phyloP scores from a whole-genome alignment of 805 yeast species.

The Candida manassasensis region DNA sequence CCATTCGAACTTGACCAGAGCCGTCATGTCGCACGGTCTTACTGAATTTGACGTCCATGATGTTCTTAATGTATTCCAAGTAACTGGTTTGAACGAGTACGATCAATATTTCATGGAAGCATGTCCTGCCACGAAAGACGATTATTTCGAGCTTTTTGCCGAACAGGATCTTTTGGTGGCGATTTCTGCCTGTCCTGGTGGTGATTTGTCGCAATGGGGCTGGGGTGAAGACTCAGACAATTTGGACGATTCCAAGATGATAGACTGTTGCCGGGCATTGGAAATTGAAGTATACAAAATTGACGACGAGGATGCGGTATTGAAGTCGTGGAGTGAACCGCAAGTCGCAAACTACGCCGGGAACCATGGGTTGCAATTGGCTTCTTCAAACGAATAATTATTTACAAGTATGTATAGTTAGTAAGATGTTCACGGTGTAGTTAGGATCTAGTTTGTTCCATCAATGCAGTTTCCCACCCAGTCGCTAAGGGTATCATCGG shows the following conservation, averaged over 20 bases:
- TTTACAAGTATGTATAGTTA: background rate
- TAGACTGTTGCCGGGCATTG: conserved; percentile 58
- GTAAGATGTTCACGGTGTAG: background rate
- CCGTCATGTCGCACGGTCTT: conserved; percentile 55
- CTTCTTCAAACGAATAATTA: background rate
- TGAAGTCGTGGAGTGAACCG: conserved; percentile 50
- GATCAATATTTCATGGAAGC: conserved; percentile 71
- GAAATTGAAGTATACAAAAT: conserved; percentile 57
- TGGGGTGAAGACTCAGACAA: conserved; percentile 59
- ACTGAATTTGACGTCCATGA: conserved; percentile 66
- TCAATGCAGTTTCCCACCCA: conserved; percentile 45
- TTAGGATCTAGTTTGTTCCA: conserved; percentile 32
- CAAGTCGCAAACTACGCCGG: conserved; percentile 50
- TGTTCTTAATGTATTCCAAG: conserved; percentile 64
- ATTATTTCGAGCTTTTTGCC: conserved; percentile 63
- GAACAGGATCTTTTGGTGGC: conserved; percentile 63
- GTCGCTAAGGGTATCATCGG: conserved; percentile 39
- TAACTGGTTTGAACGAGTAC: conserved; percentile 59
- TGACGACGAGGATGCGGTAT: conserved; percentile 38
- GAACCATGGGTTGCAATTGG: conserved; percentile 44
- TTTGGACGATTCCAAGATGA: conserved; percentile 46
- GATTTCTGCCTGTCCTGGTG: conserved; percentile 66
- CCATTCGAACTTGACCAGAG: conserved; percentile 59
- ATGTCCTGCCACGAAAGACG: conserved; percentile 56
- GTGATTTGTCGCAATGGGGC: conserved; percentile 63